Conservation (phyloP, 2,329 filamentous ascomycete species). For the Uncinocarpus reesii region DNA sequence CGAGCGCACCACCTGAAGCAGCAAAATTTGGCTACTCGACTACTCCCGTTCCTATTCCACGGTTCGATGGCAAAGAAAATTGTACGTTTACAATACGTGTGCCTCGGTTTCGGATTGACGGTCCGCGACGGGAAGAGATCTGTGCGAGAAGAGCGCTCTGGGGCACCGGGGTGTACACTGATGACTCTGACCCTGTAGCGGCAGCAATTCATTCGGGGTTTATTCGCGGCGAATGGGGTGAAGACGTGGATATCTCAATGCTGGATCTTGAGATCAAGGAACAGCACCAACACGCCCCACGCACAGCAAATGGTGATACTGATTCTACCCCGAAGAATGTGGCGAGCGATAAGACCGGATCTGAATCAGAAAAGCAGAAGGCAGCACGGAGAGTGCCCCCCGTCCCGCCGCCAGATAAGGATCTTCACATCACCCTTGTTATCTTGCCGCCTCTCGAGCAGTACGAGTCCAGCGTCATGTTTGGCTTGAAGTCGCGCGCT, state of each 20-base stretch:
- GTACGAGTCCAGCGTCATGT: slow-evolving; percentile 65
- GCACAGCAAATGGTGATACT: not conserved
- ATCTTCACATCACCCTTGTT: slow-evolving; percentile 77
- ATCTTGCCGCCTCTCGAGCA: slow-evolving; percentile 69
- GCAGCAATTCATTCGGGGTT: slow-evolving; percentile 90
- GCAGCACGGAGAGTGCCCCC: slow-evolving; percentile 28
- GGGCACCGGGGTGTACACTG: slow-evolving; percentile 90
- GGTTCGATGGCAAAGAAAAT: slow-evolving; percentile 69
- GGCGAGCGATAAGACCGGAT: slow-evolving; percentile 3
- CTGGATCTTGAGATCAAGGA: slow-evolving; percentile 48
- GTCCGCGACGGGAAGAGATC: slow-evolving; percentile 67
- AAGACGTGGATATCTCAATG: slow-evolving; percentile 61
- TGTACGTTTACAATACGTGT: slow-evolving; percentile 85
- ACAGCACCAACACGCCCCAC: slow-evolving; percentile 35
- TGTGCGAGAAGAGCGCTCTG: slow-evolving; percentile 71
- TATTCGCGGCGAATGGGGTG: slow-evolving; percentile 78
- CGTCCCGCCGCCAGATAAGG: slow-evolving; percentile 54
- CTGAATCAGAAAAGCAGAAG: slow-evolving; percentile 9
- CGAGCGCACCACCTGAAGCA: slow-evolving; percentile 34
- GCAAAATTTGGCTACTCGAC: slow-evolving; percentile 49
- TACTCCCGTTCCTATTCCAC: slow-evolving; percentile 62
- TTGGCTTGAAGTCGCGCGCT: slow-evolving; percentile 70
- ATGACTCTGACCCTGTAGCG: slow-evolving; percentile 87
- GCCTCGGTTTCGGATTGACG: slow-evolving; percentile 63
- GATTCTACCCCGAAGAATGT: slow-evolving; percentile 5